Base-by-base conservation (phyloP, 768 basidiomycete genomes). In the Tulasnella sp. region DNA sequence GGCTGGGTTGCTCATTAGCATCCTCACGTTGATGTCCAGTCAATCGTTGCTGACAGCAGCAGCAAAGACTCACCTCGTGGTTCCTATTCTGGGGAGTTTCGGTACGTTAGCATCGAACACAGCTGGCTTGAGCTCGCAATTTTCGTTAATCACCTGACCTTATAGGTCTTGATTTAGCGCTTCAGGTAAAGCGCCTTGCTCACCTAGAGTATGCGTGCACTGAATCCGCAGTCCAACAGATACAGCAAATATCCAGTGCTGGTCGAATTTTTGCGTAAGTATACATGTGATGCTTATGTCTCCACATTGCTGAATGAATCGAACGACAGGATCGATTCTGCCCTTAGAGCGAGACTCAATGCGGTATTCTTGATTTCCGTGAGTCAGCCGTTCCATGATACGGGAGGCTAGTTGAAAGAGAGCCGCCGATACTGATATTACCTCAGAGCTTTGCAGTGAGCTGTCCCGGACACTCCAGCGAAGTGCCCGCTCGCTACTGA, bases 361-460 rank as follows among this genome's bases (percentile, higher is more conserved):
- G 94, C 95, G 0, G 89, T 95, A 72, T 88, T 91, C 69, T 89
- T 96, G 72, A 87, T 96, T 77, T 91, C 91, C 2, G 93, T 92
- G 84, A 81, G 89, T 85, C 46, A 16, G 60, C 20, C 50, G 46
- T 28, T 42, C 72, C 7, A 24, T 20, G 3, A 72, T 31, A 34
- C 44, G 24, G 28, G 41, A 22, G 46, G 42, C 20, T 41, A 54
- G 37, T 4, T 73, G 12, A 24, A 20, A 3, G 72, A 37, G 48
- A n/a, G n/a, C 37, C 28, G 41, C 48, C 75, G 5, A 50, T 34
- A 28, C 46, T 14, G 69, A n/a, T 46, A 22, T 20, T 14, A 1
- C 20, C 60, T 46, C 31, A 69, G 60, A 78, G 77, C 28, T 83
- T 83, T 72, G 44, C 80, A 34, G 81, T 82, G 31, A 37, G 46